Evolutionary conservation across 257 asterid genomes (phyloP), one percentile per base, ranked within the genome.

Genomic region (Nicotiana benthamiana): DNA sequence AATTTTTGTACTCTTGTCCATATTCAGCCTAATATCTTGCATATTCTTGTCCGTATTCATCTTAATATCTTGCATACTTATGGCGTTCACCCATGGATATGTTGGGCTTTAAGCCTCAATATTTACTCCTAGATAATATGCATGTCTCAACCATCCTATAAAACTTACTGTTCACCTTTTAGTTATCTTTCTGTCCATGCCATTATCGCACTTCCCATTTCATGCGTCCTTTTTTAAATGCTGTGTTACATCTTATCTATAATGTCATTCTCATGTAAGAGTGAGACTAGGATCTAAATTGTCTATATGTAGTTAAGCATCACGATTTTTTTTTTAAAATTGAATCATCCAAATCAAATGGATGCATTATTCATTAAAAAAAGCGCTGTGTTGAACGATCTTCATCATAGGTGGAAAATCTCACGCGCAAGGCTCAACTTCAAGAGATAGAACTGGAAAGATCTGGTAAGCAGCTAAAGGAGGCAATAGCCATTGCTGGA

Each of bases 371-470:
- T 74, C 16, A 48, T 74, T 74, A 24, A 15, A 65, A 59, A 48
- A 24, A 46, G 60, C 79, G 48, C 17, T 24, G 62, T 48, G 26
- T 83, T 83, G 75, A 80, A 66, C 30, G 46, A 76, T 79, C 81
- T 82, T 80, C 80, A 70, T 65, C 76, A 67, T 87, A 94, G 98
- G 98, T 93, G 83, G 94, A 90, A 82, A 89, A 80, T 84, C 98
- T 94, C 74, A 84, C 87, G 63, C 90, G 84, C 81, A 93, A 89
- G 89, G 93, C 97, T 83, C 96, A 90, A 80, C 89, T 86, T 86
- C 98, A 93, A 81, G 97, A 94, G 80, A 40, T 86, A 60, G 95
- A 93, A 87, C 91, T 94, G 72, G 97, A 93, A 90, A 91, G 89
- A 85, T 87, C 92, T 79, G 88, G 92, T 54, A 91, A 88, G 78